Base-by-base conservation (phyloP, 2,329 filamentous ascomycete genomes). In the Pleomassaria siparia region DNA sequence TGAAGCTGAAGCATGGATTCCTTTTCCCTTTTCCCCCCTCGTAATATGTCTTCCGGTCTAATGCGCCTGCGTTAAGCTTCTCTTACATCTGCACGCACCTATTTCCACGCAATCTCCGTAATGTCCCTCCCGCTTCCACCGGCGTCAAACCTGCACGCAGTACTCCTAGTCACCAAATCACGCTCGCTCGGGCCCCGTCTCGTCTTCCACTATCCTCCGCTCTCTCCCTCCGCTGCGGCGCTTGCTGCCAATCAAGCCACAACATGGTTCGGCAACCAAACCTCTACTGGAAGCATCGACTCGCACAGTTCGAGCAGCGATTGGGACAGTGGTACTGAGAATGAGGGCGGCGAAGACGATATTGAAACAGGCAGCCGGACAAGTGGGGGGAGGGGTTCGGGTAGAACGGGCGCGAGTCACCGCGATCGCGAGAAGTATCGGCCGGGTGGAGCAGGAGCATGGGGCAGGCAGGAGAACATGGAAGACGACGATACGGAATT, bases 131-230 rank as follows among this genome's bases (percentile, higher is more conserved):
- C 64, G 25, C 64, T 71, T 22, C 64, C 67, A 36, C 66, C 66
- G 7, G 60, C 66, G 9, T 69, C 67, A 11, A 64, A 66, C 46
- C 69, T 73, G n/a, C 64, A 71, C 46, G 64, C 70, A 22, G 69
- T 73, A 46, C 63, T 73, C 13, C 64, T 73, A n/a, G 61, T 73
- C 13, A 70, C 65, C 13, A 64, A 70, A 51, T 70, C 67, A 49
- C 69, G 67, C 40, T 68, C 65, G 15, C 68, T 68, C 22, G 68
- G 69, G 5, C 67, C 68, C 2, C 67, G 67, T 7, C 66, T 73
- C n/a, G 69, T 73, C 29, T 73, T 73, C 52, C 71, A 73, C 53
- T 73, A 73, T 36, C 71, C 71, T 20, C 67, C 67, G 4, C 57
- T 71, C n/a, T 69, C 70, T 18, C 63, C 67, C 2, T 67, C 64